Percentiles rank a stretch among this genome's conserved stretches.
Evolutionary conservation across 331 rosid species (phyloP).

Genomic region (Dryas integrifolia): DNA sequence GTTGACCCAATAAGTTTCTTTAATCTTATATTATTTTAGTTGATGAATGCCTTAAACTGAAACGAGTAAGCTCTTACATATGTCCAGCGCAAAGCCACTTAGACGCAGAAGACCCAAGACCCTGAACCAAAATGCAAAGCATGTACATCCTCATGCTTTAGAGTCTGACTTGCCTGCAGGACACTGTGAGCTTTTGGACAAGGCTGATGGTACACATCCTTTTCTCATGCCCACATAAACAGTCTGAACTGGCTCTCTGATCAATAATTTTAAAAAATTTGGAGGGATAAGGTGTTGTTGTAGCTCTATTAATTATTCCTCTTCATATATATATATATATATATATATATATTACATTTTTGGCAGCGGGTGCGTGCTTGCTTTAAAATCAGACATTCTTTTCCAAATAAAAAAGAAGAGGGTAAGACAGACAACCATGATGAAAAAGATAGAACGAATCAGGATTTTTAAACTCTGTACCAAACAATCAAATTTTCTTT

Average conservation of each 20-base stretch:
- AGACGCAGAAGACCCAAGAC: constrained; percentile 39
- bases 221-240: constrained; percentile 10
- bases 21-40: constrained; percentile 7
- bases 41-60: constrained; percentile 28
- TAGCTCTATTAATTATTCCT: background rate
- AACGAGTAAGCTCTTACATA: constrained; percentile 26
- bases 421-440: background rate
- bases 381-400: background rate
- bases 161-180: constrained; percentile 39
- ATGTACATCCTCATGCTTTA: constrained; percentile 33
- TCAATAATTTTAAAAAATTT: background rate
- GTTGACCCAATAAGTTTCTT: constrained; percentile 16
- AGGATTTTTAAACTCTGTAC: background rate
- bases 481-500: background rate
- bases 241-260: background rate
- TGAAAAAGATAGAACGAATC: background rate
- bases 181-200: constrained; percentile 41
- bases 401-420: background rate
- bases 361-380: background rate
- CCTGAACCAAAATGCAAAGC: constrained; percentile 35
- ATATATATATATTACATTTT: background rate
- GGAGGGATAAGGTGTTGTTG: background rate
- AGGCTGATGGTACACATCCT: constrained; percentile 57
- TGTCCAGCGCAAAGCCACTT: constrained; percentile 56
- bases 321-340: background rate